Conservation (phyloP, 2,329 filamentous ascomycete genomes). For the Arthrobotrys entomopaga region DNA sequence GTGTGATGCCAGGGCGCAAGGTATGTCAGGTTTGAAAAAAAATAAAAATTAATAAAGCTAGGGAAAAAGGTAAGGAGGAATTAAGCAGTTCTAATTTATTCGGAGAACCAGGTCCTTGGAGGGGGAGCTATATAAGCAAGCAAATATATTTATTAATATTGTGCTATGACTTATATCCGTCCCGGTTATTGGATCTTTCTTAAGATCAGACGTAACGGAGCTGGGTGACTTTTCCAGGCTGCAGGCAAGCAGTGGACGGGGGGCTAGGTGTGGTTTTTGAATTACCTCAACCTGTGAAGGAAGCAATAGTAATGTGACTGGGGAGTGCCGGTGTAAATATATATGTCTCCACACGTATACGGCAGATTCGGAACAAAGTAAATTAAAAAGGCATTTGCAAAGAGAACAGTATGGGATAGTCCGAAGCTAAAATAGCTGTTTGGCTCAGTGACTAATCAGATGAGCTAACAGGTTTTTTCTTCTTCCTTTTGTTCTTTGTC, state of each 20-base stretch:
- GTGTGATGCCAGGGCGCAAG: conserved; percentile 40
- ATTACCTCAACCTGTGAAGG: conserved; percentile 19
- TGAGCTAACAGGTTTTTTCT: conserved; percentile 41
- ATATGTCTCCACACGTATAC: conserved; percentile 49
- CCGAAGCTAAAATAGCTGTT: conserved; percentile 50
- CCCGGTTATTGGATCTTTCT: conserved; percentile 30
- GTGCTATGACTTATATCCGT: conserved; percentile 38
- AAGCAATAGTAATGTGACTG: not conserved
- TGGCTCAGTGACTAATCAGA: conserved; percentile 51
- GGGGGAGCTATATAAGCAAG: conserved; percentile 36
- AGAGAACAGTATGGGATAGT: conserved; percentile 21
- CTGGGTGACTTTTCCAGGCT: conserved; percentile 19
- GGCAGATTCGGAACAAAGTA: conserved; percentile 38
- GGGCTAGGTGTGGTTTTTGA: conserved; percentile 33
- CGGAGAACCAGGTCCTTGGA: conserved; percentile 41
- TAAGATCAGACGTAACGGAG: conserved; percentile 16
- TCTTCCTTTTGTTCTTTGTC: conserved; percentile 12
- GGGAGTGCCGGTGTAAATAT: conserved; percentile 19
- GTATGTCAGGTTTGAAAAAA: conserved; percentile 15
- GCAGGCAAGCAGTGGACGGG: conserved; percentile 28
- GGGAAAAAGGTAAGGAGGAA: conserved; percentile 46
- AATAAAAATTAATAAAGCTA: too few species aligned
- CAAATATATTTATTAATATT: conserved; percentile 22
- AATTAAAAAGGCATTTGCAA: conserved; percentile 27
- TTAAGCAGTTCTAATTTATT: conserved; percentile 10